Percentiles rank a stretch among this genome's conserved stretches.
These are phyloP conservation scores for Bruguiera sexangula DNA, from an alignment of 345 rosid species.

Conservation along the genomic window DNA sequence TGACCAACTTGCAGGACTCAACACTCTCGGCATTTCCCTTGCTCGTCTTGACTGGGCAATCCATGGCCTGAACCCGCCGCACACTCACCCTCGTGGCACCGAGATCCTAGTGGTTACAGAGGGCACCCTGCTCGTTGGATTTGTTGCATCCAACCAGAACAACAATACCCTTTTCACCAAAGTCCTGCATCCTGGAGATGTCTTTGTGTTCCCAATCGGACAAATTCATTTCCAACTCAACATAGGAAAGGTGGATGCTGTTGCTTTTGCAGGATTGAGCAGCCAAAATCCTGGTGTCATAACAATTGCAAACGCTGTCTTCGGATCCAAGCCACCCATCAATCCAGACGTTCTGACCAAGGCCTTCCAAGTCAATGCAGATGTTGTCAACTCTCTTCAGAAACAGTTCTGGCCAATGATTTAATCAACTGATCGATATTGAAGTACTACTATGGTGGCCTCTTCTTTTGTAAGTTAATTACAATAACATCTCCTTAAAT, in stretches of 20 bases:
- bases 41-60: not conserved
- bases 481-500: no score
- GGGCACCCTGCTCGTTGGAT: constrained; percentile 12
- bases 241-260: not conserved
- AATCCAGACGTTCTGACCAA: not conserved
- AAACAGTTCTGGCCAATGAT: not conserved
- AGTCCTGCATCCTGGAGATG: not conserved
- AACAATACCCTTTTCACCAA: constrained; percentile 4
- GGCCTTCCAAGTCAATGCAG: constrained; percentile 2
- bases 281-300: constrained; percentile 18
- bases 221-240: constrained; percentile 10
- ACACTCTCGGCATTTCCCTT: constrained; percentile 11
- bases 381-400: not conserved
- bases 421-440: no score
- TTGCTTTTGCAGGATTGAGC: not conserved
- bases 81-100: constrained; percentile 4
- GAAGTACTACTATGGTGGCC: no score
- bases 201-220: constrained; percentile 11
- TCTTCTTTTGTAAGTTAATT: no score
- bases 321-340: not conserved
- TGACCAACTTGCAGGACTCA: constrained; percentile 3
- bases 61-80: not conserved
- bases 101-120: not conserved
- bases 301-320: not conserved
- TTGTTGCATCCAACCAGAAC: constrained; percentile 8